Base-by-base conservation (phyloP, 2,329 filamentous ascomycete species). In the Talaromyces marneffei region DNA sequence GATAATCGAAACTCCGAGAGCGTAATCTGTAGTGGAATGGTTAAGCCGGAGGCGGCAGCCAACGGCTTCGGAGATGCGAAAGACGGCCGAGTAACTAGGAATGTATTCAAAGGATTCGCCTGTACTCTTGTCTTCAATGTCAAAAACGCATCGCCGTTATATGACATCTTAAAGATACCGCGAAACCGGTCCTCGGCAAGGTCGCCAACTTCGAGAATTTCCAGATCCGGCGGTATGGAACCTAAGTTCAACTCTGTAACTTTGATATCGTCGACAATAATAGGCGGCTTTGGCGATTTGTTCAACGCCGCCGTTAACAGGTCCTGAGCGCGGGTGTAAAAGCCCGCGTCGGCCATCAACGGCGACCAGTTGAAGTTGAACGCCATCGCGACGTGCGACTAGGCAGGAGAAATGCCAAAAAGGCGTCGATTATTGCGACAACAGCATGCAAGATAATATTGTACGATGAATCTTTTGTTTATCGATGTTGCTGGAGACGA, bases 361-460 rank as follows among this genome's bases (percentile, higher is more conserved):
- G 94, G 94, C 85, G 92, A 96, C 94, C 94, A 99, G 91, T 97
- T 97, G 90, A 99, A 99, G 83, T 97, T 97, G 89, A 99, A 99
- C 69, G 94, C 94, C 94, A 99, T 99, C 55, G 46, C 35, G 42
- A 64, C 62, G 25, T 63, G 55, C 57, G 57, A 37, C 25, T 42
- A 48, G 33, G 61, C 57, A 29, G 55, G 60, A 57, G 55, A 60
- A 52, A 58, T 37, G 62, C 58, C n/a, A 57, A 60, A 48, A 54
- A 53, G 54, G 37, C 57, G n/a, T 44, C 12, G n/a, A 25, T 60
- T 54, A 60, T 29, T 27, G 52, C 48, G 25, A 50, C 39, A 50
- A 40, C 39, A n/a, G 46, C 57, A 59, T 59, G 29, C 33, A 59
- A 53, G 16, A 31, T 44, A 33, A 31, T 40, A 25, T 53, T 37